Evolutionary conservation across 2,329 filamentous ascomycete species (phyloP).

Genomic region (Cadophora sp.): DNA sequence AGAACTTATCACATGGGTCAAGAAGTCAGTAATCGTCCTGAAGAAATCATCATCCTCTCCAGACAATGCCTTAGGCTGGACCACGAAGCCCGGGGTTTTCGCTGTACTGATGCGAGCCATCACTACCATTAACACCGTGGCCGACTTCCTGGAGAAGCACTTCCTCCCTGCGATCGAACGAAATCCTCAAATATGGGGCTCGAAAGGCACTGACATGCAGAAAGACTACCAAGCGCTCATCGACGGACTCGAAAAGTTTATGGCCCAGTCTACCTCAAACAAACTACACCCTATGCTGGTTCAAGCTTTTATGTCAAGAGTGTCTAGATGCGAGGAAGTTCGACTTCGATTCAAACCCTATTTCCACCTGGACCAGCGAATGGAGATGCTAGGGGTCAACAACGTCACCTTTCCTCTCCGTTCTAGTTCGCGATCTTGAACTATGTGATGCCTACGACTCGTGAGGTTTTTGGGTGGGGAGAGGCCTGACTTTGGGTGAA

Average conservation of each 20-base stretch:
- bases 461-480: too few relatives aligned
- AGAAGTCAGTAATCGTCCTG: slow-evolving; percentile 29
- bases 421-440: neutral
- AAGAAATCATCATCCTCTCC: slow-evolving; percentile 43
- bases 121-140: slow-evolving; percentile 40
- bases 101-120: slow-evolving; percentile 58
- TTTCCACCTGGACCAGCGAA: neutral
- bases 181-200: neutral
- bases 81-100: slow-evolving; percentile 72
- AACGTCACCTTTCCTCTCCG: neutral
- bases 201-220: neutral
- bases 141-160: slow-evolving; percentile 16
- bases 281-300: slow-evolving; percentile 10
- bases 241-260: neutral
- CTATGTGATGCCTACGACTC: too few relatives aligned
- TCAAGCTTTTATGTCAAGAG: neutral
- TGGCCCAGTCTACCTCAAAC: neutral
- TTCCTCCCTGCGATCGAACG: neutral
- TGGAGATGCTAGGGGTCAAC: neutral
- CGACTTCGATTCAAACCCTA: neutral
- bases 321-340: neutral
- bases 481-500: too few relatives aligned
- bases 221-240: neutral
- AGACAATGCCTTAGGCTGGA: slow-evolving; percentile 77
- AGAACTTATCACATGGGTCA: slow-evolving; percentile 54